Base-by-base conservation (phyloP, 768 basidiomycete species). In the Psilocybe tampanensis region DNA sequence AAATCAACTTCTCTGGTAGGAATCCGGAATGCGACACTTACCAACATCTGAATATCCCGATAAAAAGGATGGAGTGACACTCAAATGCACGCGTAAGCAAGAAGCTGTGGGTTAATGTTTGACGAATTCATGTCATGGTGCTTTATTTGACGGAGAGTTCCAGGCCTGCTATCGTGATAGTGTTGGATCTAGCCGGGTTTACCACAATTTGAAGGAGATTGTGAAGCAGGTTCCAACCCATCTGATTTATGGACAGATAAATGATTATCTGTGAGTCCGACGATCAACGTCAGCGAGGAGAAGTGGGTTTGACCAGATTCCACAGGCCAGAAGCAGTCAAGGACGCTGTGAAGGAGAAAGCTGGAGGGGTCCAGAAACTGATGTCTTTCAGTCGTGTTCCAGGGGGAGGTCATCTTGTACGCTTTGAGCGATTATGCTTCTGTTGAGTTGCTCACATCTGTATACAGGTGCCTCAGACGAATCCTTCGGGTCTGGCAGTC, bases 81-180 rank as follows among this genome's bases (percentile, higher is more conserved):
- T 83, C 13, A 80, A 74, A 58, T 84, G 82, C 59, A 73, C 70
- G 13, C 76, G 76, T 26, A 53, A 55, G 11, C 80, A 81, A 51
- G 83, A 84, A 70, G 70, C 75, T 45, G 82, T 74, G 49, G 42
- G 67, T 68, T 24, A 15, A 36, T 49, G 13, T 32, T 9, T 13
- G 6, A 15, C 0, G n/a, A 12, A 32, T 17, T 12, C 19, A 13
- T 50, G 21, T 2, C 8, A 12, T 15, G 18, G 12, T 2, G n/a
- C n/a, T 29, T 29, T 19, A 39, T n/a, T 22, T 19, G 15, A 32
- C 21, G 2, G 9, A 5, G 18, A 5, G 18, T 45, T 21, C 9
- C 13, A 81, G 80, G 80, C 79, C 0, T 71, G 68, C 47, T 84
- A 79, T 54, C 68, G 76, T 15, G 81, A 82, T 52, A 50, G 52